Evolutionary conservation across 2,329 filamentous ascomycete genomes (phyloP), one percentile per base, ranked within the genome.

Genomic region (Curvularia spicifera): DNA sequence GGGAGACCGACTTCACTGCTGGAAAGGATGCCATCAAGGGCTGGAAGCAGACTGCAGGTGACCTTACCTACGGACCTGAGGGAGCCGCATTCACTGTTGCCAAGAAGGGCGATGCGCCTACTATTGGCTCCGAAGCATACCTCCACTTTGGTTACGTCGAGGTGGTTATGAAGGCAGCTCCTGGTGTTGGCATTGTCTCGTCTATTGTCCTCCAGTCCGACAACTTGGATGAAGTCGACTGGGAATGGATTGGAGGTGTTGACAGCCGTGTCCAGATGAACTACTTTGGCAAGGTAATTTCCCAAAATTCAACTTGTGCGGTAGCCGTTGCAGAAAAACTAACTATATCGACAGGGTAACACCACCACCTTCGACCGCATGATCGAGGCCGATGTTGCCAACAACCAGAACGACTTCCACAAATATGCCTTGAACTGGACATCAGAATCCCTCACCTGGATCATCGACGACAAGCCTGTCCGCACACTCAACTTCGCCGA

Each of bases 161-260:
- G 77, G 84, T 94, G 57, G 83, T 86, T 66, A 85, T 96, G 81
- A 91, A 91, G 79, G 90, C 90, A 4, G 88, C 93, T 0, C 79
- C 82, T 1, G 93, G 93, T 18, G 80, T 79, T 7, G 93, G 93
- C 51, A 88, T 97, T 62, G 86, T 97, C 68, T 92, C 88, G 70
- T 85, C 90, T 61, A 88, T 96, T 71, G 93, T 96, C 73, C 84
- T 94, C 76, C 83, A 95, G 65, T 94, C 90, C 50, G 89, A 95
- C 67, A 89, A 93, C 68, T 83, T 94, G 13, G 93, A 96, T 74
- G 91, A 96, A 78, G 88, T 96, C 40, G 93, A 97, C 72, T 94
- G 91, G 80, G 91, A 95, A 73, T 90, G 91, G 71, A 83, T 92
- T 57, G 91, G 91, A 45, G 83, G 83, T 56, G 88, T 91, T 71